Percentiles rank a stretch among this genome's conserved stretches.
phyloP scores from a whole-genome alignment of 345 rosid species.

The Pistacia vera region DNA sequence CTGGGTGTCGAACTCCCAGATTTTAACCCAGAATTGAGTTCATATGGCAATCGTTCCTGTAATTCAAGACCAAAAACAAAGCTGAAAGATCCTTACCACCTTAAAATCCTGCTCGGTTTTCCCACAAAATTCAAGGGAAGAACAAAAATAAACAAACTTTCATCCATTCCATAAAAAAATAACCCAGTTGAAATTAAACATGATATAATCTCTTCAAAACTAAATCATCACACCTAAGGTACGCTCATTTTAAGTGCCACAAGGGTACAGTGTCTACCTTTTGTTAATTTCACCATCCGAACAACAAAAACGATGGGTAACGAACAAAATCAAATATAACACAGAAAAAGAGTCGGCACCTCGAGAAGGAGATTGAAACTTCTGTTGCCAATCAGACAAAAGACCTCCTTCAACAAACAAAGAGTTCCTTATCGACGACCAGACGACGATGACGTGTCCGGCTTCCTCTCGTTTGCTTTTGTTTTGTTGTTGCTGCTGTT shows the following conservation, averaged over 20 bases:
- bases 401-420: conserved; percentile 80
- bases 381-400: conserved; percentile 62
- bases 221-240: neutral
- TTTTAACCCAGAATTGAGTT: conserved; percentile 29
- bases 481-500: conserved; percentile 21
- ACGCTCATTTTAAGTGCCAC: too few species aligned
- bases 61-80: conserved; percentile 19
- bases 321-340: neutral
- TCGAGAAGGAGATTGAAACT: conserved; percentile 27
- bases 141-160: neutral
- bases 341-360: conserved; percentile 21
- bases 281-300: too few species aligned
- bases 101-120: neutral
- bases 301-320: neutral
- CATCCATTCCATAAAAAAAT: neutral
- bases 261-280: neutral
- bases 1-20: conserved; percentile 41
- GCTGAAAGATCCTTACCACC: neutral
- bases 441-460: conserved; percentile 26
- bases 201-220: neutral
- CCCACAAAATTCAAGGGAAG: neutral
- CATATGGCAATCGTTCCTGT: conserved; percentile 45
- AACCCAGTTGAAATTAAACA: neutral
- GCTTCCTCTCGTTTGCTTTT: conserved; percentile 32
- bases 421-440: conserved; percentile 34